Percentiles rank a stretch among this genome's conserved stretches.
Conservation (phyloP, 2,329 filamentous ascomycete genomes). For the Aspergillus latus region DNA sequence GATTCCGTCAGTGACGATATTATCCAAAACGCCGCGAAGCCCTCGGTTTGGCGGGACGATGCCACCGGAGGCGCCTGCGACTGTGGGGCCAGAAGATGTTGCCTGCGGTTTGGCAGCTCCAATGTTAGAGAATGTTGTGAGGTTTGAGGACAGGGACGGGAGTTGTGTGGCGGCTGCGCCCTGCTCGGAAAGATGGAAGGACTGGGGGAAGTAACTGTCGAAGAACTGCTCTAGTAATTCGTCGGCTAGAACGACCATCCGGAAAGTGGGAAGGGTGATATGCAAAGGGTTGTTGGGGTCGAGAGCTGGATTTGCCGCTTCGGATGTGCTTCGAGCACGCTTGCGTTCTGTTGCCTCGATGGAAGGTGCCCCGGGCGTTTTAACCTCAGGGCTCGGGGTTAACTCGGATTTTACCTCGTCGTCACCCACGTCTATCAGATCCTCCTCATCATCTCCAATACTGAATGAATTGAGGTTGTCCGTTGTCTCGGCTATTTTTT, state of each 20-base stretch:
- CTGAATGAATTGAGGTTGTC: slow-evolving; percentile 62
- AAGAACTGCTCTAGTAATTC: slow-evolving; percentile 97
- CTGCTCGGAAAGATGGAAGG: slow-evolving; percentile 79
- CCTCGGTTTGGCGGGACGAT: slow-evolving; percentile 68
- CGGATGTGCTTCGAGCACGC: slow-evolving; percentile 62
- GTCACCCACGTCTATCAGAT: slow-evolving; percentile 30
- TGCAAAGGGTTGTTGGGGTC: slow-evolving; percentile 91
- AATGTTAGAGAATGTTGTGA: slow-evolving; percentile 82
- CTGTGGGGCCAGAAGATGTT: slow-evolving; percentile 39
- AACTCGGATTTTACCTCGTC: slow-evolving; percentile 31
- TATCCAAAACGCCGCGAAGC: slow-evolving; percentile 88
- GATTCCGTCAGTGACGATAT: slow-evolving; percentile 97
- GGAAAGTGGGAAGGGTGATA: slow-evolving; percentile 95
- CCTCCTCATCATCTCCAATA: slow-evolving; percentile 70
- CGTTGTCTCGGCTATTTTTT: slow-evolving; percentile 33
- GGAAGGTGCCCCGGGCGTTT: slow-evolving; percentile 18
- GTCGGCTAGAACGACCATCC: slow-evolving; percentile 96
- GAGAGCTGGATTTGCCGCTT: slow-evolving; percentile 82
- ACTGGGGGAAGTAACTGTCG: slow-evolving; percentile 89
- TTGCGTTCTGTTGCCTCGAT: slow-evolving; percentile 27
- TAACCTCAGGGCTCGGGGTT: slow-evolving; percentile 15
- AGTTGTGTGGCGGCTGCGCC: slow-evolving; percentile 49
- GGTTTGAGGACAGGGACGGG: slow-evolving; percentile 61
- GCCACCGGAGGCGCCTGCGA: slow-evolving; percentile 56
- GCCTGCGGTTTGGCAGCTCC: slow-evolving; percentile 50